A percentile compares a stretch with the other conserved stretches of the same genome.
These are phyloP conservation scores for Taphrina deformans DNA, from an alignment of 1,139 yeast species.

Conservation along the genomic window DNA sequence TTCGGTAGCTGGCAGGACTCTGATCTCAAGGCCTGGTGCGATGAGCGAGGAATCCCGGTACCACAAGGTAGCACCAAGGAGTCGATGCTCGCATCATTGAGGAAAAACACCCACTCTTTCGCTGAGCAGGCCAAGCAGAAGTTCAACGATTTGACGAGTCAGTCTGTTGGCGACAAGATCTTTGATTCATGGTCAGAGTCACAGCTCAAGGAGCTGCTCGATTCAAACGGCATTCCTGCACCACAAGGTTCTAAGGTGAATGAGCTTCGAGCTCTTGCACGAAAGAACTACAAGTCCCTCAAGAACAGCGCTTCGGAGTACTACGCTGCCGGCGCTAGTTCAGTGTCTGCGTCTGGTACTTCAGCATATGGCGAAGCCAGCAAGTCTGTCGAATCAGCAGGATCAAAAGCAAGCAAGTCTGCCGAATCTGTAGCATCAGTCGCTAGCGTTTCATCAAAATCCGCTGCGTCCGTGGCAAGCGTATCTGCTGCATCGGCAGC, in stretches of 20 bases:
- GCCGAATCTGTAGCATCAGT: conserved; percentile 19
- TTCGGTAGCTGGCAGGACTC: conserved; percentile 54
- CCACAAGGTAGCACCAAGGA: conserved; percentile 47
- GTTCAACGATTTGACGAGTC: conserved; percentile 25
- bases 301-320: conserved; percentile 28
- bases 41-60: conserved; percentile 49
- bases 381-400: conserved; percentile 14
- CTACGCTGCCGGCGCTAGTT: conserved; percentile 28
- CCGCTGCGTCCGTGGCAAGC: conserved; percentile 25
- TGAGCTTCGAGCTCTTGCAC: conserved; percentile 39
- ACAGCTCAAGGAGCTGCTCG: conserved; percentile 53
- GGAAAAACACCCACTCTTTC: conserved; percentile 44
- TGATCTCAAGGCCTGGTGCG: conserved; percentile 54
- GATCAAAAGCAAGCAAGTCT: conserved; percentile 25
- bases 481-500: conserved; percentile 20
- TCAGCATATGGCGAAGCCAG: conserved; percentile 34
- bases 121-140: conserved; percentile 37
- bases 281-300: conserved; percentile 32
- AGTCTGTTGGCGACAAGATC: conserved; percentile 13
- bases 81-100: conserved; percentile 48
- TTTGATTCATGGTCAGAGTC: conserved; percentile 54
- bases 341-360: conserved; percentile 13
- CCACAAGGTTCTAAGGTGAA: conserved; percentile 47
- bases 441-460: conserved; percentile 23
- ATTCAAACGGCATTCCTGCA: conserved; percentile 49